phyloP scores from a whole-genome alignment of 2,329 filamentous ascomycete species.

The Dothideomycetidae sp. region DNA sequence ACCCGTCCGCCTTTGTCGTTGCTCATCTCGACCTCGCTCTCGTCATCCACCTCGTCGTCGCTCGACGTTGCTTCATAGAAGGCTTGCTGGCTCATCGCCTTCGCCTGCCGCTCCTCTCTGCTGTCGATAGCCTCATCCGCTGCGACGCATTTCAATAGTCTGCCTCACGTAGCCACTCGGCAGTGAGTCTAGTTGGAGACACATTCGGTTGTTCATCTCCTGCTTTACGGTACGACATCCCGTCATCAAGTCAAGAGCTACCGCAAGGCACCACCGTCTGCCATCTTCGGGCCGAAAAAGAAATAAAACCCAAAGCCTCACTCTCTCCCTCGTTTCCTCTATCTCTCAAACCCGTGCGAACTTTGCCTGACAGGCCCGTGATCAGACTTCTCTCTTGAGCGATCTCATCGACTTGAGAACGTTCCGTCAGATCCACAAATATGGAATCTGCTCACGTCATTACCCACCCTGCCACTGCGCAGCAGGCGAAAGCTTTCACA shows the following conservation, averaged over 20 bases:
- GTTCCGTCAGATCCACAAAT: conserved; percentile 25
- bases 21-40: neutral
- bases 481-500: conserved; percentile 91
- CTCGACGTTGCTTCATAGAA: conserved; percentile 13
- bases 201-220: conserved; percentile 99
- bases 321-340: too few relatives aligned
- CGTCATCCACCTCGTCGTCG: conserved; percentile 6
- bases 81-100: conserved; percentile 30
- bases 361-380: conserved; percentile 4
- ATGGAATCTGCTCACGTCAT: conserved; percentile 70
- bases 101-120: conserved; percentile 19
- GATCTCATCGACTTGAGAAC: conserved; percentile 5
- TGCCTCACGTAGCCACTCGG: conserved; percentile 13
- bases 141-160: conserved; percentile 10
- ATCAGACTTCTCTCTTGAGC: conserved; percentile 11
- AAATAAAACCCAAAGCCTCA: neutral
- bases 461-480: conserved; percentile 79
- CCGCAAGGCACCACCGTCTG: conserved; percentile 9
- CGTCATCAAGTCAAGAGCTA: conserved; percentile 10
- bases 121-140: conserved; percentile 11
- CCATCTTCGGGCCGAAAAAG: conserved; percentile 7
- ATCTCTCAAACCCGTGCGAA: conserved; percentile 3
- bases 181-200: conserved; percentile 55
- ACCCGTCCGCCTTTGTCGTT: too few relatives aligned
- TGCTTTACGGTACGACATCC: conserved; percentile 40